Evolutionary conservation across 169 alveolate species (phyloP), one percentile per base, ranked within the genome.

Genomic region (Eimeria brunetti): DNA sequence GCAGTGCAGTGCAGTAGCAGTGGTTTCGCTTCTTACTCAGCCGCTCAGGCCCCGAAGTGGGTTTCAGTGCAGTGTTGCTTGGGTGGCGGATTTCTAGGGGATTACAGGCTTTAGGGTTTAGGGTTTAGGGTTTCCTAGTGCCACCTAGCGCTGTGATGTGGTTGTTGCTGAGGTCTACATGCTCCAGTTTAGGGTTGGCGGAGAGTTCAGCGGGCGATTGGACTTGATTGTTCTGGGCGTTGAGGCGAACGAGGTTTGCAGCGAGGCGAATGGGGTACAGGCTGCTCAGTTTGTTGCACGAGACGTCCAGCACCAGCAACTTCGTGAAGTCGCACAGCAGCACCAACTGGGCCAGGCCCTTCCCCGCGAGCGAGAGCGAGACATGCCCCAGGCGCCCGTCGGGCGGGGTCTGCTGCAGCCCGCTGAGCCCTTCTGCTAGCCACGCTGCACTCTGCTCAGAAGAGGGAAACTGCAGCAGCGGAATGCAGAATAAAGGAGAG

Each of bases 251-350:
- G 33, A 91, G 81, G 62, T 27, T 78, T 14, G 95, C 69, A 24
- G 88, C 83, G 8, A 91, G 91, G 27, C 89, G 56, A 56, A 91
- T 49, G 22, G 95, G 95, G 49, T 91, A 86, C 22, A 91, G 84
- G 56, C 78, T 41, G 12, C 64, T 51, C 69, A 91, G 91, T 81
- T 80, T 91, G 76, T 91, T 91, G 95, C 80, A 38, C 11, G 91
- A 84, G 20, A 84, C 56, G 46, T 84, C 91, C 9, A 84, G 75
- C 4, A 46, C 12, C 46, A 84, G 78, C 9, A 84, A 58, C 44
- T 84, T 84, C 24, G 53, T 58, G 46, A 84, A 53, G 78, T 84
- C 91, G 56, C 91, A 84, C 16, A 84, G 78, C 60, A 84, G 41
- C 38, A 56, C 36, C 51, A 84, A 78, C 38, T 58, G 91, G 53